Percentiles rank a stretch among this genome's conserved stretches.
Evolutionary conservation across 768 basidiomycete genomes (phyloP).

Genomic region (Kwoniella europaea): DNA sequence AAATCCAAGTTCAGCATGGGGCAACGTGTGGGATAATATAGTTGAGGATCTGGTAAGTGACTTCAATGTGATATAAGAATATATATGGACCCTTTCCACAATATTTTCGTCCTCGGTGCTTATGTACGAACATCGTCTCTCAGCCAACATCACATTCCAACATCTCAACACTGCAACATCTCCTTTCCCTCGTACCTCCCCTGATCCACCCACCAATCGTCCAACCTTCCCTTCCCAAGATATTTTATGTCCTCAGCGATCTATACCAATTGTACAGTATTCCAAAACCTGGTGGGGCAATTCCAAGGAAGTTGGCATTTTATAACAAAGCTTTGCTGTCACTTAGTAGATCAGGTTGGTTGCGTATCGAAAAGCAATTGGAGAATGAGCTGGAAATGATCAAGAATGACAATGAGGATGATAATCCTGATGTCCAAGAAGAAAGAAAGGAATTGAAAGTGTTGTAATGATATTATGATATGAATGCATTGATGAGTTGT

Average conservation of each 20-base stretch:
- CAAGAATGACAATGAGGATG: conserved; percentile 9
- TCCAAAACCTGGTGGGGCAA: conserved; percentile 32
- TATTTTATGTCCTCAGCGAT: conserved; percentile 36
- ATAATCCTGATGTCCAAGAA: not conserved
- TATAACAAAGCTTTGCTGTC: conserved; percentile 37
- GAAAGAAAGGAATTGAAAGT: not conserved
- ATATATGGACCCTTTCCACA: too few relatives aligned
- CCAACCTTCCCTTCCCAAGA: conserved; percentile 17
- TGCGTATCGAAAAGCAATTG: conserved; percentile 34
- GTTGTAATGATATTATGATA: not conserved
- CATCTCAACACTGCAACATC: conserved; percentile 25
- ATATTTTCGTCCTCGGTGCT: too few relatives aligned
- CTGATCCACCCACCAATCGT: conserved; percentile 45
- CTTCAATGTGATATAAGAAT: not conserved
- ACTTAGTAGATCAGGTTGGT: conserved; percentile 39
- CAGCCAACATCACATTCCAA: not conserved
- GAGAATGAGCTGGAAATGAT: conserved; percentile 36
- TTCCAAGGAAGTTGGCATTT: conserved; percentile 41
- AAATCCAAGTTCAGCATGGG: conserved; percentile 38
- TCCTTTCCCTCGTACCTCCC: conserved; percentile 20
- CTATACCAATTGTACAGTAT: conserved; percentile 30
- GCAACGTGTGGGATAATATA: conserved; percentile 44
- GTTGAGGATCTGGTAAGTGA: conserved; percentile 25
- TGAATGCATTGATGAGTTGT: not conserved
- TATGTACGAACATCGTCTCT: not conserved